Conservation (phyloP, 768 basidiomycete species). For the Pholiota microspora region DNA sequence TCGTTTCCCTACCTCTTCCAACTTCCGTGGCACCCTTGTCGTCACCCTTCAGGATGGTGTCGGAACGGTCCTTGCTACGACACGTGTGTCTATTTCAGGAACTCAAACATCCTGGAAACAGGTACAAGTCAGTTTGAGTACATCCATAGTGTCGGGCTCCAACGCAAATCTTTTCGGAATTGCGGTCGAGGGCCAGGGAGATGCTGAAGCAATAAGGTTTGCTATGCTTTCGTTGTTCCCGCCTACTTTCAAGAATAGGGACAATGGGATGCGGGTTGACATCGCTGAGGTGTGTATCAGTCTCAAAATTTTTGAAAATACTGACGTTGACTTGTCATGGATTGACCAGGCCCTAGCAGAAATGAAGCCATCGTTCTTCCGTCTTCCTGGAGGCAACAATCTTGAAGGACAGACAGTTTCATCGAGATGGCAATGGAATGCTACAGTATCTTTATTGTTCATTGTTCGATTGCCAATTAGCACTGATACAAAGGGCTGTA, state of each 20-base stretch:
- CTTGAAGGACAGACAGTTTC: slow-evolving; percentile 57
- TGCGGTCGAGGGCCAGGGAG: slow-evolving; percentile 42
- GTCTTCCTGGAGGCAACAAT: slow-evolving; percentile 71
- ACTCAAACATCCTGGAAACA: slow-evolving; percentile 51
- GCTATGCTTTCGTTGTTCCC: slow-evolving; percentile 66
- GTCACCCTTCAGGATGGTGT: slow-evolving; percentile 44
- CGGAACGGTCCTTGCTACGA: slow-evolving; percentile 42
- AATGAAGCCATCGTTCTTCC: slow-evolving; percentile 59
- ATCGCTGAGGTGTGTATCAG: slow-evolving; percentile 48
- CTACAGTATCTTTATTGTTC: slow-evolving; percentile 36
- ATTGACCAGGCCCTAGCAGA: slow-evolving; percentile 46
- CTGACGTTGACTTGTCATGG: too few species aligned
- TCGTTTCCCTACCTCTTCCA: slow-evolving; percentile 45
- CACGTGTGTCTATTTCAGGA: slow-evolving; percentile 35
- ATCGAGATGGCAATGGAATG: slow-evolving; percentile 66
- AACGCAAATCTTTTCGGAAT: slow-evolving; percentile 52
- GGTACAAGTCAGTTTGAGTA: slow-evolving; percentile 39
- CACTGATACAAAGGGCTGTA: not conserved
- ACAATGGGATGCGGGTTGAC: slow-evolving; percentile 62
- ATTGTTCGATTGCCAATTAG: not conserved
- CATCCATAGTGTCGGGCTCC: slow-evolving; percentile 37
- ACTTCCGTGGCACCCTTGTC: slow-evolving; percentile 38
- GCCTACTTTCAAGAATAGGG: slow-evolving; percentile 59
- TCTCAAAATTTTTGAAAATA: too few species aligned
- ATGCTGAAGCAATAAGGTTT: slow-evolving; percentile 47